These are phyloP conservation scores for Tolypocladium nubicola DNA, from an alignment of 2,329 filamentous ascomycete species.

Conservation along the genomic window DNA sequence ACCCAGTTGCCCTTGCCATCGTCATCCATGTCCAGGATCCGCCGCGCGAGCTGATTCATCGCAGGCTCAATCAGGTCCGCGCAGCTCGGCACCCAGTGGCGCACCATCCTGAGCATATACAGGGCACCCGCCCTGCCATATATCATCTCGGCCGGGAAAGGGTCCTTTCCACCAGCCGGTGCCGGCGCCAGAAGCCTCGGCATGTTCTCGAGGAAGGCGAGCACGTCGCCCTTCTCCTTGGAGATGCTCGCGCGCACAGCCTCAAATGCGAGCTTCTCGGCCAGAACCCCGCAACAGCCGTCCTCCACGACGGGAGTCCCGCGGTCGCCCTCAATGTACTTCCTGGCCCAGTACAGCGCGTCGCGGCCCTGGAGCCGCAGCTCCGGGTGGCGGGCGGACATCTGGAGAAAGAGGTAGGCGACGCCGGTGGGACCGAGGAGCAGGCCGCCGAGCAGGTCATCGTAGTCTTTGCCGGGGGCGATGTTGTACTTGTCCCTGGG, in stretches of 20 bases:
- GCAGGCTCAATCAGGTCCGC: constrained; percentile 38
- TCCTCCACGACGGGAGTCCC: constrained; percentile 24
- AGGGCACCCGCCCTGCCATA: constrained; percentile 59
- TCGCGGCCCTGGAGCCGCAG: constrained; percentile 30
- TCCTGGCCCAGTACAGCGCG: constrained; percentile 32
- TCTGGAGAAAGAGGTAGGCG: constrained; percentile 42
- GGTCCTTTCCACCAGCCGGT: constrained; percentile 19
- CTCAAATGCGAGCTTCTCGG: constrained; percentile 35
- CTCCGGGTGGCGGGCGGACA: constrained; percentile 32
- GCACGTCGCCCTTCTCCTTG: constrained; percentile 24
- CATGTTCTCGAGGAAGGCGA: constrained; percentile 28
- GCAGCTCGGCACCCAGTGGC: constrained; percentile 41
- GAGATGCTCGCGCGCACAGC: constrained; percentile 34
- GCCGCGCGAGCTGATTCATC: constrained; percentile 45
- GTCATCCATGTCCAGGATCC: constrained; percentile 42
- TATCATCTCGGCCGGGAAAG: constrained; percentile 47
- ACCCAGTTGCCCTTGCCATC: constrained; percentile 41
- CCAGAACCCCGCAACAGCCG: constrained; percentile 36
- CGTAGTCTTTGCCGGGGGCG: neutral
- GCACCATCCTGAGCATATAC: constrained; percentile 56
- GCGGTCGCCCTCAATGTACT: constrained; percentile 33
- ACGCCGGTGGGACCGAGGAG: constrained; percentile 43
- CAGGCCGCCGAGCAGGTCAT: constrained; percentile 31
- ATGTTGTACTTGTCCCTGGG: constrained; percentile 21
- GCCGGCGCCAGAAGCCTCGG: constrained; percentile 17